A percentile compares a stretch with the other conserved stretches of the same genome.
Evolutionary conservation across 2,329 filamentous ascomycete genomes (phyloP).

Genomic region (Cladosporium sp.): DNA sequence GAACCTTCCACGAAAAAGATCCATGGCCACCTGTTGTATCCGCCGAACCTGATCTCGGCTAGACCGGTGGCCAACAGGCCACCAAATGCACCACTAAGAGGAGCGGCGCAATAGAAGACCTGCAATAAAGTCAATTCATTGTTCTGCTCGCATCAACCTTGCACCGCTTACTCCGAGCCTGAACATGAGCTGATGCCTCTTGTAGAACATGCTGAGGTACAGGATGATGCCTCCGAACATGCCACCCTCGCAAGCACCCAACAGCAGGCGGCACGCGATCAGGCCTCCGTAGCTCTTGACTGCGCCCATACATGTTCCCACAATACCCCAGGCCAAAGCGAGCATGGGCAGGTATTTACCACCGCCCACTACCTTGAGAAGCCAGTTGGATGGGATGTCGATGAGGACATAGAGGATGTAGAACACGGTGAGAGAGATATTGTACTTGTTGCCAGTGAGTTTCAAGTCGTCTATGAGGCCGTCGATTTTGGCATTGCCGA

Average conservation of each 20-base stretch:
- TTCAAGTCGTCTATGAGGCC: slow-evolving; percentile 44
- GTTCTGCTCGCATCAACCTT: slow-evolving; percentile 36
- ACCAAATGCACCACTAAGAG: slow-evolving; percentile 46
- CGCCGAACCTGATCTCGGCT: slow-evolving; percentile 41
- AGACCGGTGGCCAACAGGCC: slow-evolving; percentile 48
- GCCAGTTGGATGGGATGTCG: slow-evolving; percentile 46
- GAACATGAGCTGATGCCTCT: slow-evolving; percentile 44
- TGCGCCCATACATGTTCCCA: slow-evolving; percentile 45
- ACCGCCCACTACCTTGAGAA: slow-evolving; percentile 45
- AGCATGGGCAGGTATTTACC: slow-evolving; percentile 46
- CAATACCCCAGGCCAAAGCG: slow-evolving; percentile 44
- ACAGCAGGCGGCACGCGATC: slow-evolving; percentile 44
- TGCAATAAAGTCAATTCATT: background rate
- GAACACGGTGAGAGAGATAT: slow-evolving; percentile 48
- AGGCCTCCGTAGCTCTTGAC: slow-evolving; percentile 45
- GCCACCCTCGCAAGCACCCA: slow-evolving; percentile 47
- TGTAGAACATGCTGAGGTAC: slow-evolving; percentile 48
- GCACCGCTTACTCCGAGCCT: slow-evolving; percentile 39
- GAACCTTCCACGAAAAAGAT: slow-evolving; percentile 55
- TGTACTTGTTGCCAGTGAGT: slow-evolving; percentile 46
- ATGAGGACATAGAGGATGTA: slow-evolving; percentile 48
- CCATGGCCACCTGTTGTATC: slow-evolving; percentile 47
- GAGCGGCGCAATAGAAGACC: slow-evolving; percentile 39
- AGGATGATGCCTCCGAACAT: slow-evolving; percentile 45
- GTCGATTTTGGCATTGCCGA: slow-evolving; percentile 48